A percentile compares a stretch with the other conserved stretches of the same genome.
Conservation (phyloP, 192 early-diverging fungal genomes). For the Dissophora ornata region DNA sequence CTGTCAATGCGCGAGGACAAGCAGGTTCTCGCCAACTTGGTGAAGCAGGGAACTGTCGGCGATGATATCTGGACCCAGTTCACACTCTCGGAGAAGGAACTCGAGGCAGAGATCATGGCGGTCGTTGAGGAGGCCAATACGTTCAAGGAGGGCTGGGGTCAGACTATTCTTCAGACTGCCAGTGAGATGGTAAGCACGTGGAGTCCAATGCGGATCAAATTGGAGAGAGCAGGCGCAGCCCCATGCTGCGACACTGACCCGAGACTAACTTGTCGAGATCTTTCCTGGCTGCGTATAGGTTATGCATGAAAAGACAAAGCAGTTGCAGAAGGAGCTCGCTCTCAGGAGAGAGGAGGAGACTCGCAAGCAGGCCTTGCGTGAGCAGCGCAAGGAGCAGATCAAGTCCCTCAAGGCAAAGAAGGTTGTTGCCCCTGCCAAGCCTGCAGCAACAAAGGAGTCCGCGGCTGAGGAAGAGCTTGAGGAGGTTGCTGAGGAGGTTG, state of each 20-base stretch:
- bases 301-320: slow-evolving; percentile 52
- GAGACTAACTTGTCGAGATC: no score
- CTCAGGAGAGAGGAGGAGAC: slow-evolving; percentile 42
- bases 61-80: slow-evolving; percentile 89
- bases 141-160: slow-evolving; percentile 84
- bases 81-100: slow-evolving; percentile 80
- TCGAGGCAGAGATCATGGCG: slow-evolving; percentile 85
- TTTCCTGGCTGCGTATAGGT: no score
- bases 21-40: slow-evolving; percentile 77
- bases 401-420: slow-evolving; percentile 25
- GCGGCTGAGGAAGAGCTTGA: no score
- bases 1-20: slow-evolving; percentile 86
- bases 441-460: slow-evolving; percentile 5
- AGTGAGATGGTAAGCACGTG: slow-evolving; percentile 71
- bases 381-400: slow-evolving; percentile 27
- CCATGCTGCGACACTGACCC: no score
- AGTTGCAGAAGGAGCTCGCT: slow-evolving; percentile 49
- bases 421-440: neutral
- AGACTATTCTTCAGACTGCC: slow-evolving; percentile 87
- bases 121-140: slow-evolving; percentile 88
- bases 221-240: no score
- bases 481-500: no score
- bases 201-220: no score
- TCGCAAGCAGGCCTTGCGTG: slow-evolving; percentile 39
- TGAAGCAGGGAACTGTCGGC: slow-evolving; percentile 84